phyloP scores from a whole-genome alignment of 192 early-diverging fungal species.

The Mortierella alpina region DNA sequence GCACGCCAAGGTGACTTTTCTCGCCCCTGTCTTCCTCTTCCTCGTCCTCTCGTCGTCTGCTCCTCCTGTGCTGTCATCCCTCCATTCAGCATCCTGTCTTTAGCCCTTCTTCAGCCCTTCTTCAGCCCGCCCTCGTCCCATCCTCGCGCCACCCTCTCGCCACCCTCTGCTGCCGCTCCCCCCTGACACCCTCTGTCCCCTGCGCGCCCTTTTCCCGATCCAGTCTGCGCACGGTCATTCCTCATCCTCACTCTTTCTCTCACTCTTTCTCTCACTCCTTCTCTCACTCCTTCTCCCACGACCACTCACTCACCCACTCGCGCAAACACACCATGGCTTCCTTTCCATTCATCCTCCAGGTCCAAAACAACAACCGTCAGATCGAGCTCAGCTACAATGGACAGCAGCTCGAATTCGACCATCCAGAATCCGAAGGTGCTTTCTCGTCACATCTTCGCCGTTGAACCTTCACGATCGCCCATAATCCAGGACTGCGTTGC shows the following conservation, averaged over 20 bases:
- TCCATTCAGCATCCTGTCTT: not conserved
- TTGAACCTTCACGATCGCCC: not conserved
- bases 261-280: not conserved
- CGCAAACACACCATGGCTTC: conserved; percentile 15
- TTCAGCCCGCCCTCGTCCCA: too few species aligned
- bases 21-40: not conserved
- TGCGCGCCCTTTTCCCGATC: not conserved
- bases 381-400: conserved; percentile 42
- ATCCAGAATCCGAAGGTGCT: conserved; percentile 20
- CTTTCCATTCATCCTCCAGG: conserved; percentile 40
- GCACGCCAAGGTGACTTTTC: not conserved
- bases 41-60: not conserved
- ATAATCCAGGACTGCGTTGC: not conserved
- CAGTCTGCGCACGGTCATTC: not conserved
- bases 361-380: conserved; percentile 21
- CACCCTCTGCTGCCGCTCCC: not conserved
- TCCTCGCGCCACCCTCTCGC: not conserved
- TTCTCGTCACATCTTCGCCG: not conserved
- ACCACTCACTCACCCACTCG: not conserved
- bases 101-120: not conserved
- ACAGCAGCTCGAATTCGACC: conserved; percentile 41
- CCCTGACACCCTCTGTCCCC: not conserved
- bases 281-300: not conserved
- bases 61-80: not conserved
- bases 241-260: not conserved